phyloP scores from a whole-genome alignment of 106 monocot species.

The Dendrobium huoshanense region DNA sequence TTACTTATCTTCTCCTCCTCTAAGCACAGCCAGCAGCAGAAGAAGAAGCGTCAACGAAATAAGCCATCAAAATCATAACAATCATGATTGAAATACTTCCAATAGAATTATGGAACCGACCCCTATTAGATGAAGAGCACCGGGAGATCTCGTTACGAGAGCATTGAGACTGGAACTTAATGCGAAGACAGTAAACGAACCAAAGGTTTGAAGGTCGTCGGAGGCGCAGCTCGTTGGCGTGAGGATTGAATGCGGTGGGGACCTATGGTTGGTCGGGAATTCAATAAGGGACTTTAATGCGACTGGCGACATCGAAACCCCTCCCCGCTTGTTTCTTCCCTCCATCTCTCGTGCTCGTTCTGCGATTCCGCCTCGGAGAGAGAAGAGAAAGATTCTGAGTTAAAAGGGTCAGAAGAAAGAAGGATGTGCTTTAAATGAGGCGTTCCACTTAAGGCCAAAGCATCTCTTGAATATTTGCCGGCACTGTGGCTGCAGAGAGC shows the following conservation, averaged over 20 bases:
- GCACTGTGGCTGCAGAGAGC: too few species aligned
- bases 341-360: neutral
- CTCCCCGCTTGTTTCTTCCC: neutral
- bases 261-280: neutral
- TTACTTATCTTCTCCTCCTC: neutral
- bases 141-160: neutral
- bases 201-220: neutral
- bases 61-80: neutral
- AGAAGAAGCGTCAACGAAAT: neutral
- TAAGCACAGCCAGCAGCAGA: neutral
- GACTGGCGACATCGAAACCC: conserved; percentile 4
- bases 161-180: neutral
- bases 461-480: too few species aligned
- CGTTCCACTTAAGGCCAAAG: too few species aligned
- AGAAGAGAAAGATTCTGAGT: neutral
- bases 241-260: conserved; percentile 10
- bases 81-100: neutral
- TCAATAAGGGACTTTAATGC: conserved; percentile 2
- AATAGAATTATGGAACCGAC: neutral
- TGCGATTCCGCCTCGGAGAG: neutral
- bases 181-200: neutral
- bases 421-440: too few species aligned
- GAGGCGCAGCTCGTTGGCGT: neutral
- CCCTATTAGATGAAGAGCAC: neutral
- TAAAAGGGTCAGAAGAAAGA: too few species aligned